Percentiles rank a stretch among this genome's conserved stretches.
Evolutionary conservation across 2,329 filamentous ascomycete species (phyloP).

Genomic region (Ilyonectria destructans): DNA sequence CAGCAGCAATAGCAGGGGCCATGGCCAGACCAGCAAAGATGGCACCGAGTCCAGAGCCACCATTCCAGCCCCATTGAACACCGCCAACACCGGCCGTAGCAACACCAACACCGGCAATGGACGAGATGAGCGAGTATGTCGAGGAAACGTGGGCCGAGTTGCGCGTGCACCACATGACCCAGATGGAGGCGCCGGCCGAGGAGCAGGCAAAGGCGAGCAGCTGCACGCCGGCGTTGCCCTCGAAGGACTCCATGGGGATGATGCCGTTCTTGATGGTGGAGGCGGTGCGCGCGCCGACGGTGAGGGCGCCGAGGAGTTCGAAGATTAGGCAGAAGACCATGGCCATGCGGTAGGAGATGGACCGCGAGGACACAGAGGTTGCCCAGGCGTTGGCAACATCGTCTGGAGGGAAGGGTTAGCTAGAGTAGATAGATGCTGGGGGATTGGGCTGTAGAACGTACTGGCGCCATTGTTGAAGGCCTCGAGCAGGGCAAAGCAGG

Average conservation of each 20-base stretch:
- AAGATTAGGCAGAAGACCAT: conserved; percentile 78
- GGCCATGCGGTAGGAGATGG: conserved; percentile 79
- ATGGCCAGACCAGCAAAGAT: conserved; percentile 82
- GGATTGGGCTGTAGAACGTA: conserved; percentile 61
- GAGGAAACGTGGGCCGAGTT: conserved; percentile 83
- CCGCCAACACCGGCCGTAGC: conserved; percentile 74
- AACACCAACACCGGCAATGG: conserved; percentile 79
- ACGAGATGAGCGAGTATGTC: conserved; percentile 80
- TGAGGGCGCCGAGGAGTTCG: conserved; percentile 78
- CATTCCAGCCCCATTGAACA: conserved; percentile 81
- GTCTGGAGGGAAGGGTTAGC: conserved; percentile 63
- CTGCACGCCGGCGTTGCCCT: conserved; percentile 75
- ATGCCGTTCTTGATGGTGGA: conserved; percentile 87
- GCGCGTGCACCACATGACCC: conserved; percentile 87
- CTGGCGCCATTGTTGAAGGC: conserved; percentile 86
- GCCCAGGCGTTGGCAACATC: conserved; percentile 91
- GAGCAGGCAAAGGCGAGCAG: conserved; percentile 79
- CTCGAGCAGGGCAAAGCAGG: conserved; percentile 82
- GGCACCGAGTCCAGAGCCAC: conserved; percentile 78
- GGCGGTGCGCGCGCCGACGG: conserved; percentile 79
- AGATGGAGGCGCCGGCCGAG: conserved; percentile 76
- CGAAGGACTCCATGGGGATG: conserved; percentile 74
- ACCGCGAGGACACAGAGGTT: conserved; percentile 85
- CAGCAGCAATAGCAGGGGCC: conserved; percentile 78
- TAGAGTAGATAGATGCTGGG: not conserved